phyloP scores from a whole-genome alignment of 257 asterid species.

The Solanum bulbocastanum region DNA sequence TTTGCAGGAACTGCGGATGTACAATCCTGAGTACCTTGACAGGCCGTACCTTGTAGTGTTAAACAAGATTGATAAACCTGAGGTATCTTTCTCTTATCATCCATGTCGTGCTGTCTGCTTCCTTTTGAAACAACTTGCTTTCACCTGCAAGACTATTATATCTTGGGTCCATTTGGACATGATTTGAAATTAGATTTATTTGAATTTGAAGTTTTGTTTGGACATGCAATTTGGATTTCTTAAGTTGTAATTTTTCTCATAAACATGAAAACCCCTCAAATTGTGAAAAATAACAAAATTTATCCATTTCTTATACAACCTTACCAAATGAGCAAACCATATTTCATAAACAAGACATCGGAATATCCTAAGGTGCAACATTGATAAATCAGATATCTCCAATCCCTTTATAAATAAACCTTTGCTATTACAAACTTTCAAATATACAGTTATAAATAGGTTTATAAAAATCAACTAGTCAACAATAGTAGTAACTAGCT shows the following conservation, averaged over 20 bases:
- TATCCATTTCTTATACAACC: not conserved
- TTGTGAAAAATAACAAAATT: not conserved
- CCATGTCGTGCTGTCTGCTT: not conserved
- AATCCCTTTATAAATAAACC: not conserved
- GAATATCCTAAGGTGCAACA: not conserved
- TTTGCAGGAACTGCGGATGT: slow-evolving; percentile 91
- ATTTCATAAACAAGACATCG: not conserved
- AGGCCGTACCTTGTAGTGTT: slow-evolving; percentile 82
- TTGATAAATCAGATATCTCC: not conserved
- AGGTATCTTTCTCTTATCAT: slow-evolving; percentile 32
- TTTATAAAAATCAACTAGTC: not conserved
- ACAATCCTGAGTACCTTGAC: slow-evolving; percentile 93
- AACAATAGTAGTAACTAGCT: not conserved
- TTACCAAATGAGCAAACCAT: not conserved
- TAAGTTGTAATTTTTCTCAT: not conserved
- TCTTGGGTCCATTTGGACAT: not conserved
- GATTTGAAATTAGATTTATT: not conserved
- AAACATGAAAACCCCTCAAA: not conserved
- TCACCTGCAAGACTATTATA: not conserved
- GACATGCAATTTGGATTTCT: not conserved
- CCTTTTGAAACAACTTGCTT: not conserved
- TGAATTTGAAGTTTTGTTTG: not conserved
- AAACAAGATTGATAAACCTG: slow-evolving; percentile 79
- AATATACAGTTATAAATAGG: not conserved
- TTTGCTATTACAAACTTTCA: not conserved